Base-by-base conservation (phyloP, 129 eudicot species). In the Ambrosia trifida region DNA sequence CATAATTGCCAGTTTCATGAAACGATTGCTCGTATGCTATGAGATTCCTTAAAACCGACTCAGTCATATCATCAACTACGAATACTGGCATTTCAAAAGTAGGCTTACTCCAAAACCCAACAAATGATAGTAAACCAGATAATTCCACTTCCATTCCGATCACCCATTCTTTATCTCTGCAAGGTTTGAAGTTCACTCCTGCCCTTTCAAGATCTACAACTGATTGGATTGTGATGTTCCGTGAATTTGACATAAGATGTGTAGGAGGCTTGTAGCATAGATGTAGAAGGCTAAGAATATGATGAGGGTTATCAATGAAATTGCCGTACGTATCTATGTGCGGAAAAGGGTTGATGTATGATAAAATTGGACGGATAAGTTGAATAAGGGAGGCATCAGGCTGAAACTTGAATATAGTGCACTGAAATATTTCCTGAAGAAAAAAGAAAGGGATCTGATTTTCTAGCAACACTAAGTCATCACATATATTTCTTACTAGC, bases 371-470 rank as follows among this genome's bases (percentile, higher is more conserved):
- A 24, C n/a, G n/a, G 62, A 68, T 7, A 7, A 24, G 7, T 0
- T 68, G 5, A 19, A n/a, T 1, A 30, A 68, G 45, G 17, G 61
- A 20, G 18, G 28, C 13, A 11, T 6, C 28, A 4, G 11, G 19
- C 2, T 68, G 2, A 1, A 31, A 5, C 14, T 5, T 12, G 4
- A 8, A 6, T 5, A 71, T n/a, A 7, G 76, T 71, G 67, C 49
- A 31, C 2, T 71, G 20, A 33, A 19, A 36, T 5, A 71, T 36
- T 7, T 56, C 38, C 5, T 41, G 1, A 33, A 71, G 76, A 19
- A 71, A 41, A 41, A 41, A 57, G 57, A 19, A 57, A 32, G 76
- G 76, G 20, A 72, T 40, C 44, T 72, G 68, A 41, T 72, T 73
- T 47, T 73, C 71, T 5, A 73, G 36, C 33, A 73, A 51, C 2